Conservation (phyloP, 1,139 yeast species). For the Blastobotrys apis region DNA sequence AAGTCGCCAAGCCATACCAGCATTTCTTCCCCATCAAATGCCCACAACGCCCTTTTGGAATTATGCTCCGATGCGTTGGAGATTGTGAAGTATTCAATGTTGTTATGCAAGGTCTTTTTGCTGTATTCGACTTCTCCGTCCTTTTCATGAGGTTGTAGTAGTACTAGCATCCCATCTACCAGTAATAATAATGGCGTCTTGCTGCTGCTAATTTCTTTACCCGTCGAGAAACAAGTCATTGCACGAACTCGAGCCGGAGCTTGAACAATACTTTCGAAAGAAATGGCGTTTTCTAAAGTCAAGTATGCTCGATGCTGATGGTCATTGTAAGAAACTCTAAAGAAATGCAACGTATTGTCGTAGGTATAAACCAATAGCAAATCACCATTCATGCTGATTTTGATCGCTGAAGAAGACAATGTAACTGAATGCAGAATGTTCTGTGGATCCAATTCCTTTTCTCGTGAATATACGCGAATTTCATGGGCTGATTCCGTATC, state of each 20-base stretch:
- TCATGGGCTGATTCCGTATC: slow-evolving; percentile 31
- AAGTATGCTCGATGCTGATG: slow-evolving; percentile 21
- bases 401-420: slow-evolving; percentile 30
- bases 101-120: slow-evolving; percentile 27
- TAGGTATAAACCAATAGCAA: slow-evolving; percentile 35
- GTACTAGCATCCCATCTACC: slow-evolving; percentile 35
- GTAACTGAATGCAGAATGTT: slow-evolving; percentile 26
- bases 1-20: slow-evolving; percentile 30
- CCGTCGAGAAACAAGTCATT: slow-evolving; percentile 23
- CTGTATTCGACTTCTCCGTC: slow-evolving; percentile 17
- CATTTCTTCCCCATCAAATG: slow-evolving; percentile 40
- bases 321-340: slow-evolving; percentile 19
- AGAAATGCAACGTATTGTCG: slow-evolving; percentile 32
- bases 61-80: slow-evolving; percentile 3
- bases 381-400: slow-evolving; percentile 30
- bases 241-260: slow-evolving; percentile 38
- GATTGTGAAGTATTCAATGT: slow-evolving; percentile 29
- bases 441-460: slow-evolving; percentile 32
- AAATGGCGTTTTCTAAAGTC: slow-evolving; percentile 30
- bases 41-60: slow-evolving; percentile 33
- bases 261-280: slow-evolving; percentile 33
- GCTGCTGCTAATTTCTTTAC: slow-evolving; percentile 6
- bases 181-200: slow-evolving; percentile 27
- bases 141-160: slow-evolving; percentile 22
- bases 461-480: slow-evolving; percentile 38